Evolutionary conservation across 495 filamentous ascomycete species (phyloP).

Genomic region (Penicillium tannophilum): DNA sequence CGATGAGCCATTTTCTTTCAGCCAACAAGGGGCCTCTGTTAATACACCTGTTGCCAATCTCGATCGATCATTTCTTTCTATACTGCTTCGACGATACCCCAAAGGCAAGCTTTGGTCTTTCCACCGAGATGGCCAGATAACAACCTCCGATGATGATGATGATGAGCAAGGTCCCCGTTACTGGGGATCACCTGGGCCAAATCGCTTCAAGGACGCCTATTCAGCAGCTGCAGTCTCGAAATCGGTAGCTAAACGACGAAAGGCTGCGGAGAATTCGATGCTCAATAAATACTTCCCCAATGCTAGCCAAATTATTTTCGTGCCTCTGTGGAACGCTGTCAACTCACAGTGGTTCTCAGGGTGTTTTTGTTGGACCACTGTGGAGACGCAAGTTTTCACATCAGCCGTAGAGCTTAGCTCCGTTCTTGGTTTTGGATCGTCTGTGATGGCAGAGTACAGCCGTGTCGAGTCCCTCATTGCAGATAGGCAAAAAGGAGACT

Average conservation of each 20-base stretch:
- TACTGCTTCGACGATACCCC: constrained; percentile 59
- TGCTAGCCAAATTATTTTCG: constrained; percentile 48
- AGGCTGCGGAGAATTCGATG: constrained; percentile 42
- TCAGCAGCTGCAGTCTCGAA: constrained; percentile 37
- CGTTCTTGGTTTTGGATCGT: constrained; percentile 65
- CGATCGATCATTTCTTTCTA: constrained; percentile 47
- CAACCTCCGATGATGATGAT: constrained; percentile 46
- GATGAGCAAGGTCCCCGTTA: constrained; percentile 36
- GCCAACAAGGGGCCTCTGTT: constrained; percentile 34
- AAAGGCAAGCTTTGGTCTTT: constrained; percentile 68
- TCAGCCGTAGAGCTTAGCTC: constrained; percentile 49
- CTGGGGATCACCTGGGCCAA: constrained; percentile 12
- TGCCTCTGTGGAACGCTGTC: constrained; percentile 71
- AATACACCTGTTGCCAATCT: constrained; percentile 38
- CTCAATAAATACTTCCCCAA: constrained; percentile 50
- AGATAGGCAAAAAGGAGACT: constrained; percentile 68
- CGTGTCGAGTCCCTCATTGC: constrained; percentile 60
- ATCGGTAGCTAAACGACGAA: constrained; percentile 40
- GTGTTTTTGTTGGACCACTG: constrained; percentile 62
- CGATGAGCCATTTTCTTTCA: constrained; percentile 39
- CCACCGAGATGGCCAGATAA: constrained; percentile 51
- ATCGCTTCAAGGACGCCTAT: constrained; percentile 12
- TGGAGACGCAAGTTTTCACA: constrained; percentile 45
- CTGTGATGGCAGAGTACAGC: constrained; percentile 68
- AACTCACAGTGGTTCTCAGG: constrained; percentile 70